These are phyloP conservation scores for Lachancea waltii DNA, from an alignment of 805 yeast genomes.

Conservation along the genomic window DNA sequence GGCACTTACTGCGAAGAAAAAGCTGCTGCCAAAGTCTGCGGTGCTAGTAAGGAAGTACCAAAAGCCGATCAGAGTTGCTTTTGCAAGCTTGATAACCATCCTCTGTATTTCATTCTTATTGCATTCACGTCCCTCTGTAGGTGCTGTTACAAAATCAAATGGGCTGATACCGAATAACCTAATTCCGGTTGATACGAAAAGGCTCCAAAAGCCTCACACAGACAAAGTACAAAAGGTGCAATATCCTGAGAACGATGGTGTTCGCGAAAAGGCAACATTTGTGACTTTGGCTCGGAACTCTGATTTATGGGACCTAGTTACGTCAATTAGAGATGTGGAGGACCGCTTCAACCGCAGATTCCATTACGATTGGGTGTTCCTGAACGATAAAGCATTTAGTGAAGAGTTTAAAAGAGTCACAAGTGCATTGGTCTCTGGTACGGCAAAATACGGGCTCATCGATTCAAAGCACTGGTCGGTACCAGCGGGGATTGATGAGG, in stretches of 20 bases:
- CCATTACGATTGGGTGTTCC: conserved; percentile 74
- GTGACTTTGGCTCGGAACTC: conserved; percentile 64
- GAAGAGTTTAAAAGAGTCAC: conserved; percentile 48
- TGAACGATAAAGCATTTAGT: conserved; percentile 62
- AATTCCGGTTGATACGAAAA: background rate
- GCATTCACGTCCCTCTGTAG: conserved; percentile 4
- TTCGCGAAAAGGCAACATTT: conserved; percentile 54
- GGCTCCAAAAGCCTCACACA: conserved; percentile 22
- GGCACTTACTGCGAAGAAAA: conserved; percentile 21
- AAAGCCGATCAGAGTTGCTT: conserved; percentile 22
- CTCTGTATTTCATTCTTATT: conserved; percentile 14
- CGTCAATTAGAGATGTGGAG: conserved; percentile 57
- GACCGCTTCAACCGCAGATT: conserved; percentile 55
- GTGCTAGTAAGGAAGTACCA: conserved; percentile 26
- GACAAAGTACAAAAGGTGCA: conserved; percentile 27
- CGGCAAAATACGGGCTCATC: conserved; percentile 54
- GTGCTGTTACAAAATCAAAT: background rate
- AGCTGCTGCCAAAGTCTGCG: conserved; percentile 30
- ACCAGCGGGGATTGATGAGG: conserved; percentile 58
- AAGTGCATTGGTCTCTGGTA: conserved; percentile 49
- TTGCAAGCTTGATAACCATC: conserved; percentile 14
- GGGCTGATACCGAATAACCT: background rate
- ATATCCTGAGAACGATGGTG: conserved; percentile 30
- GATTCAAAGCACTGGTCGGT: conserved; percentile 62
- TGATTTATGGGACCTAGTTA: conserved; percentile 51